Percentiles rank a stretch among this genome's conserved stretches.
Conservation (phyloP, 352 stramenopile species). For the Globisporangium orthogonon region DNA sequence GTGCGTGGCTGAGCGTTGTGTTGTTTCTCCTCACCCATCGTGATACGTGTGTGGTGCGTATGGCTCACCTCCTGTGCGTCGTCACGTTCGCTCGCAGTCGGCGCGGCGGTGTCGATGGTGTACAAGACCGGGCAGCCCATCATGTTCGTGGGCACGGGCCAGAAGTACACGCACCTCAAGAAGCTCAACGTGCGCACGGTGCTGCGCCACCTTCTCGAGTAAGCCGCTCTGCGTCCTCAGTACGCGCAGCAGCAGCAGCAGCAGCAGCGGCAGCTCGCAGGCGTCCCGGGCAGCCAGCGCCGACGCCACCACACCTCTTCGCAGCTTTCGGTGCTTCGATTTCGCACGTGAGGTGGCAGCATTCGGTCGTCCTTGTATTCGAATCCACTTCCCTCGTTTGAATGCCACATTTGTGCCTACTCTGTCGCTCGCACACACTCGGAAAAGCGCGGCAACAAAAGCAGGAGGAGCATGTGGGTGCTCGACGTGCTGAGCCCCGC, state of each 20-base stretch:
- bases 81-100: conserved; percentile 62
- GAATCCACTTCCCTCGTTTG: neutral
- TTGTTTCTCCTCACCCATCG: too few relatives aligned
- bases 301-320: neutral
- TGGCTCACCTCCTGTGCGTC: neutral
- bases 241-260: too few relatives aligned
- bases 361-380: too few relatives aligned
- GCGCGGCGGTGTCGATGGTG: conserved; percentile 98
- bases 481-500: conserved; percentile 53
- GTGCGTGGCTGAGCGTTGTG: conserved; percentile 17
- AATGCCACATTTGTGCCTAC: neutral
- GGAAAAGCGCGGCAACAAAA: neutral
- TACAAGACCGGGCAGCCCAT: conserved; percentile 98
- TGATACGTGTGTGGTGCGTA: too few relatives aligned
- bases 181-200: conserved; percentile 95
- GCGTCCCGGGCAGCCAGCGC: neutral
- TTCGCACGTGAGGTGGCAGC: too few relatives aligned
- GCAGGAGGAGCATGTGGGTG: conserved; percentile 49
- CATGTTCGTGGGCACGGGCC: conserved; percentile 98
- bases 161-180: conserved; percentile 99
- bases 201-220: conserved; percentile 93
- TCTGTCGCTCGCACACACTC: neutral
- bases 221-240: conserved; percentile 8
- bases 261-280: neutral
- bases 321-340: too few relatives aligned